These are phyloP conservation scores for Lotus japonicus DNA, from an alignment of 306 rosid genomes.

Conservation along the genomic window DNA sequence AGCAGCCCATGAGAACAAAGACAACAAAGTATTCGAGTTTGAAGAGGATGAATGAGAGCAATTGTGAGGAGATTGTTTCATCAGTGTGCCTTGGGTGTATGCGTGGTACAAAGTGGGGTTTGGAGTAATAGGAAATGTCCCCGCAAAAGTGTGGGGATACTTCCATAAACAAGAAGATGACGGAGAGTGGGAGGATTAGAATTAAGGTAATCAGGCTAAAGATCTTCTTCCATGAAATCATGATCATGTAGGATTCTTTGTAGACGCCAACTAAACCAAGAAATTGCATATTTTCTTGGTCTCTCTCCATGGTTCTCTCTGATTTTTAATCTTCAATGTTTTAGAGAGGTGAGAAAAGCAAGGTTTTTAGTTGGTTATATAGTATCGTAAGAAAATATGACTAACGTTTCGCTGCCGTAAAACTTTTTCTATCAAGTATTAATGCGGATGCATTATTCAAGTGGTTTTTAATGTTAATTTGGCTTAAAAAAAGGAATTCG, in stretches of 20 bases:
- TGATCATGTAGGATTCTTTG: conserved; percentile 38
- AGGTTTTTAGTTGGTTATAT: too few species aligned
- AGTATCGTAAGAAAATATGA: too few species aligned
- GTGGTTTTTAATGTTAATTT: too few species aligned
- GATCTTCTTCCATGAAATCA: conserved; percentile 33
- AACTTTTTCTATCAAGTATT: too few species aligned
- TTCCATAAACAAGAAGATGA: conserved; percentile 28
- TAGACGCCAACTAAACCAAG: conserved; percentile 34
- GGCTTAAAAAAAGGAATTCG: too few species aligned
- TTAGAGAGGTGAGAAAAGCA: not conserved
- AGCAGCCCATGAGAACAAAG: conserved; percentile 15
- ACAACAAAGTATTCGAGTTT: conserved; percentile 18
- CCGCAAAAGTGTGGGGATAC: conserved; percentile 15
- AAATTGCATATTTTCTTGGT: conserved; percentile 40
- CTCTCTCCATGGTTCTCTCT: conserved; percentile 32
- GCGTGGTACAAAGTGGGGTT: not conserved
- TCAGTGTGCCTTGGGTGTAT: conserved; percentile 1
- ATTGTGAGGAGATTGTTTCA: conserved; percentile 10
- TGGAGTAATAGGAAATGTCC: not conserved
- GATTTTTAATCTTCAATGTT: too few species aligned
- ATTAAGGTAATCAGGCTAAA: conserved; percentile 36
- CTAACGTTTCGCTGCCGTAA: too few species aligned
- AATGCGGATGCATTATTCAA: too few species aligned
- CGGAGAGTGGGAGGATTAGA: conserved; percentile 42
- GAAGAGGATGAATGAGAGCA: conserved; percentile 25